Conservation (phyloP, 345 rosid genomes). For the Triadica sebifera region DNA sequence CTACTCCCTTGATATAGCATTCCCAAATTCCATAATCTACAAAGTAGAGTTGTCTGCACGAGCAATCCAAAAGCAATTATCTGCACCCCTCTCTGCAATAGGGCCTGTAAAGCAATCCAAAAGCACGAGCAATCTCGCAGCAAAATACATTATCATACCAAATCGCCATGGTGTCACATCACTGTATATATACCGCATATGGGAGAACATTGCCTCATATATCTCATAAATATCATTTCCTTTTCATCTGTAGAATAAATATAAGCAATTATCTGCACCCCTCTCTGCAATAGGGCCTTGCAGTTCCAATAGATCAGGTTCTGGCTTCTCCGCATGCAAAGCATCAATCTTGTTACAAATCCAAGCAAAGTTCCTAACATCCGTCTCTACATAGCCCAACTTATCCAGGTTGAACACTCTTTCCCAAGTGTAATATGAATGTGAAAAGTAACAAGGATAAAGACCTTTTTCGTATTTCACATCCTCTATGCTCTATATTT, state of each 20-base stretch:
- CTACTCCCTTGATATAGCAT: too few relatives aligned
- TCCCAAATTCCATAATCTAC: too few relatives aligned
- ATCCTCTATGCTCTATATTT: not conserved
- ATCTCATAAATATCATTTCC: slow-evolving; percentile 48
- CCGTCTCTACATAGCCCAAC: slow-evolving; percentile 76
- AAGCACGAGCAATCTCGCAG: too few relatives aligned
- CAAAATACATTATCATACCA: not conserved
- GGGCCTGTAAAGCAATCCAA: too few relatives aligned
- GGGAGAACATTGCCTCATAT: slow-evolving; percentile 53
- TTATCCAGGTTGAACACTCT: slow-evolving; percentile 74
- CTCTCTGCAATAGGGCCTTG: slow-evolving; percentile 57
- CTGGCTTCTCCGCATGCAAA: slow-evolving; percentile 63
- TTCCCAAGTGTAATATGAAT: too few relatives aligned
- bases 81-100: too few relatives aligned
- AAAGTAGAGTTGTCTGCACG: too few relatives aligned
- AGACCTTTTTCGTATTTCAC: not conserved
- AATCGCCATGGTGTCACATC: slow-evolving; percentile 56
- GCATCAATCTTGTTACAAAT: slow-evolving; percentile 68
- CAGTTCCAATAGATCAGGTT: slow-evolving; percentile 61
- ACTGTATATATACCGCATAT: slow-evolving; percentile 44
- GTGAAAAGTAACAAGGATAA: not conserved
- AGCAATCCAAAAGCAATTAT: too few relatives aligned
- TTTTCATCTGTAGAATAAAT: too few relatives aligned
- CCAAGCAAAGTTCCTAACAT: slow-evolving; percentile 79
- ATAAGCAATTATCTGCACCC: not conserved